These are phyloP conservation scores for Nidula niveotomentosa DNA, from an alignment of 1,284 basidiomycete genomes.

Conservation along the genomic window DNA sequence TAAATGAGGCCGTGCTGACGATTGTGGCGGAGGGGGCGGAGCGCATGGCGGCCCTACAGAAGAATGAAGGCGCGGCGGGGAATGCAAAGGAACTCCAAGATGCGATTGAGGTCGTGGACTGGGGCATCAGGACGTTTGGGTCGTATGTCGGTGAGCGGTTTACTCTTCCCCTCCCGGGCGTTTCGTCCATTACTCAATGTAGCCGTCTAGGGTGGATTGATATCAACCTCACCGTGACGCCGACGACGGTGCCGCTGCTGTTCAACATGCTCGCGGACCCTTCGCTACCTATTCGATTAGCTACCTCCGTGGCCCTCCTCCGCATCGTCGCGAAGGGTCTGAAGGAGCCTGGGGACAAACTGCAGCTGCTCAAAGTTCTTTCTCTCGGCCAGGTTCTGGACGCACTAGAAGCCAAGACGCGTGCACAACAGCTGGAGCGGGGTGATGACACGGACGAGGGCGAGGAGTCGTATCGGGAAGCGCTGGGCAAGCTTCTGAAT, in stretches of 20 bases:
- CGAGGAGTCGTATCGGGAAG: constrained; percentile 87
- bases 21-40: constrained; percentile 80
- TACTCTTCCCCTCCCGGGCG: background rate
- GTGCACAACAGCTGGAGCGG: constrained; percentile 64
- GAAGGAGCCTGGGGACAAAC: constrained; percentile 89
- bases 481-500: constrained; percentile 85
- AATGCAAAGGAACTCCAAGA: constrained; percentile 53
- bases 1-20: constrained; percentile 87
- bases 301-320: constrained; percentile 79
- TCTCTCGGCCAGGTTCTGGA: constrained; percentile 81
- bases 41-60: constrained; percentile 52
- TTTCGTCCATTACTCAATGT: background rate
- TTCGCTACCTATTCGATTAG: constrained; percentile 78
- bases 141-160: constrained; percentile 87
- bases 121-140: constrained; percentile 88
- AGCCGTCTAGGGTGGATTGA: constrained; percentile 88
- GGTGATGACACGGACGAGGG: constrained; percentile 72
- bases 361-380: constrained; percentile 89
- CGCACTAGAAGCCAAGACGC: constrained; percentile 78
- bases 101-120: constrained; percentile 82
- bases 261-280: constrained; percentile 85
- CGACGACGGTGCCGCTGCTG: constrained; percentile 83
- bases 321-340: constrained; percentile 92
- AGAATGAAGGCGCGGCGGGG: constrained; percentile 38
- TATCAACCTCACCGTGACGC: constrained; percentile 94